These are phyloP conservation scores for Claviceps cyperi DNA, from an alignment of 2,329 filamentous ascomycete species.

Conservation along the genomic window DNA sequence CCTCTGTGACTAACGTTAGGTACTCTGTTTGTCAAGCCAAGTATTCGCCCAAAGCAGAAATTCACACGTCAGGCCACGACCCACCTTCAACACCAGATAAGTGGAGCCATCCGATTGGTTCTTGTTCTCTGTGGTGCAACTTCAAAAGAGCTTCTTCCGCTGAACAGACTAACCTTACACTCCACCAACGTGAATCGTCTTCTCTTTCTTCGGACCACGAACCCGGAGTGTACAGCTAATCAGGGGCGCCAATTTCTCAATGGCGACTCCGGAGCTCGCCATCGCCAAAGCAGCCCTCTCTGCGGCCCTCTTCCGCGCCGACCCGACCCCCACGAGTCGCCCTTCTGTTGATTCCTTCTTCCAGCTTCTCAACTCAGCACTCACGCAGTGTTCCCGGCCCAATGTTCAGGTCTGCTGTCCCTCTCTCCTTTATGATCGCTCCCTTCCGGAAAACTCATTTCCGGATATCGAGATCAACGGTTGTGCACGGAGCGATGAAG, in stretches of 20 bases:
- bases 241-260: slow-evolving; percentile 16
- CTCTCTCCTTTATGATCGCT: slow-evolving; percentile 1
- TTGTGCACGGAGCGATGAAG: not conserved
- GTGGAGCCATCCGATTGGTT: not conserved
- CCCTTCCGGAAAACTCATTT: not conserved
- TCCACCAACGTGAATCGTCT: not conserved
- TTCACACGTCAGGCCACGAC: not conserved
- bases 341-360: slow-evolving; percentile 59
- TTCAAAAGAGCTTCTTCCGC: not conserved
- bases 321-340: slow-evolving; percentile 54
- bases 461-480: not conserved
- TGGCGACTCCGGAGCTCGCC: slow-evolving; percentile 57
- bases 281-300: slow-evolving; percentile 70
- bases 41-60: too few relatives aligned
- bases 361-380: slow-evolving; percentile 45
- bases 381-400: slow-evolving; percentile 58
- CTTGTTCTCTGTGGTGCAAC: not conserved
- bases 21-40: too few relatives aligned
- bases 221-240: not conserved
- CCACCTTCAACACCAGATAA: not conserved
- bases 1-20: too few relatives aligned
- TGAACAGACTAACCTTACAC: not conserved
- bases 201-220: not conserved
- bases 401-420: slow-evolving; percentile 73
- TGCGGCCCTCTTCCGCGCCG: slow-evolving; percentile 57